Conservation (phyloP, 1,284 basidiomycete species). For the Microbotryum violaceum region DNA sequence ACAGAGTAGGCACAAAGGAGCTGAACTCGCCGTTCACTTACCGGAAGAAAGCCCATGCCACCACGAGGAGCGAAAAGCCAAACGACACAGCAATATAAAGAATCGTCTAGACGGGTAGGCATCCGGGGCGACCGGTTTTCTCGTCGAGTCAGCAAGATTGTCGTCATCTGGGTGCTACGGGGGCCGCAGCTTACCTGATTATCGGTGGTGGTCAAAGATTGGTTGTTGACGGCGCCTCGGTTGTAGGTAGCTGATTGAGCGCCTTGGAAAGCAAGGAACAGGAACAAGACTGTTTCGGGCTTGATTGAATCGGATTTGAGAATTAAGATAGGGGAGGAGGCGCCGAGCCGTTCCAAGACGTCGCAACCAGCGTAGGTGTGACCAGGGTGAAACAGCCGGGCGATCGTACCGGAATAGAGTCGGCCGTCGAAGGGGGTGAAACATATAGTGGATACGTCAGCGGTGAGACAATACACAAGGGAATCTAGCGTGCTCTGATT, state of each 20-base stretch:
- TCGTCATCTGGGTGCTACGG: conserved; percentile 26
- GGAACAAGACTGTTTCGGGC: conserved; percentile 36
- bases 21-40: not conserved
- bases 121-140: conserved; percentile 10
- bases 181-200: no score
- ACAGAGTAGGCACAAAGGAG: not conserved
- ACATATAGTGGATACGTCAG: no score
- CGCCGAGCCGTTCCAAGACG: conserved; percentile 7
- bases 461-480: no score
- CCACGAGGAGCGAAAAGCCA: conserved; percentile 44
- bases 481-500: no score
- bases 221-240: conserved; percentile 31
- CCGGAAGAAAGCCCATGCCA: conserved; percentile 47
- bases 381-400: no score
- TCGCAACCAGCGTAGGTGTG: no score
- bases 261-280: conserved; percentile 43
- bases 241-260: conserved; percentile 35
- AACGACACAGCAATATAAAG: conserved; percentile 46
- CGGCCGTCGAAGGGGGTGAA: no score
- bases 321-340: not conserved
- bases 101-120: conserved; percentile 35
- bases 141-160: conserved; percentile 4
- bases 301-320: no score
- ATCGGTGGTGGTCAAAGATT: conserved; percentile 39
- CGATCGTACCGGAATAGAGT: no score